Evolutionary conservation across 192 early-diverging fungal species (phyloP).

Genomic region (Backusella psychrophila): DNA sequence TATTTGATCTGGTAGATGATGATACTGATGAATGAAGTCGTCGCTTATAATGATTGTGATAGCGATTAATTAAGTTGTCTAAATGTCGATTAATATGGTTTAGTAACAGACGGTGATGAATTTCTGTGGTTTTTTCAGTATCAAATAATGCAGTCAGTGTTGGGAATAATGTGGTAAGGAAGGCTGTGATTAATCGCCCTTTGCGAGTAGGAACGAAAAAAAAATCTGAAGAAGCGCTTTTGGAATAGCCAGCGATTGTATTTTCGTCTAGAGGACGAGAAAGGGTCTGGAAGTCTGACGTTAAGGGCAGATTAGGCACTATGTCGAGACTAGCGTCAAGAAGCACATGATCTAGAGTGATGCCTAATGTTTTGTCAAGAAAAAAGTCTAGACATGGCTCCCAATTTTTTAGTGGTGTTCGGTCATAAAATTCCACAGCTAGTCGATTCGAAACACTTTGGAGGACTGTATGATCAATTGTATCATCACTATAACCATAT

Average conservation of each 20-base stretch:
- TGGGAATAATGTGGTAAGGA: conserved; percentile 1
- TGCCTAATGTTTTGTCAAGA: conserved; percentile 26
- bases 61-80: conserved; percentile 14
- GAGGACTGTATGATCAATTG: neutral
- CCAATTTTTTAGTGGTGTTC: conserved; percentile 26
- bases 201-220: neutral
- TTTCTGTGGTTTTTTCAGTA: neutral
- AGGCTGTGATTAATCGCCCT: neutral
- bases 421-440: conserved; percentile 30
- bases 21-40: conserved; percentile 2
- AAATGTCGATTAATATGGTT: conserved; percentile 28
- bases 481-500: neutral
- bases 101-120: neutral
- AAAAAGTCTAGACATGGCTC: conserved; percentile 28
- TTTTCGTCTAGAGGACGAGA: neutral
- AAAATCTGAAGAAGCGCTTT: neutral
- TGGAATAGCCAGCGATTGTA: neutral
- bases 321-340: conserved; percentile 2
- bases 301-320: neutral
- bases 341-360: conserved; percentile 27
- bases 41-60: conserved; percentile 12
- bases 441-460: conserved; percentile 31
- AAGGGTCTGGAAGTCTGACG: neutral
- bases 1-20: neutral
- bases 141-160: conserved; percentile 8